Conservation (phyloP, 805 yeast genomes). For the Dipodascus albidus region DNA sequence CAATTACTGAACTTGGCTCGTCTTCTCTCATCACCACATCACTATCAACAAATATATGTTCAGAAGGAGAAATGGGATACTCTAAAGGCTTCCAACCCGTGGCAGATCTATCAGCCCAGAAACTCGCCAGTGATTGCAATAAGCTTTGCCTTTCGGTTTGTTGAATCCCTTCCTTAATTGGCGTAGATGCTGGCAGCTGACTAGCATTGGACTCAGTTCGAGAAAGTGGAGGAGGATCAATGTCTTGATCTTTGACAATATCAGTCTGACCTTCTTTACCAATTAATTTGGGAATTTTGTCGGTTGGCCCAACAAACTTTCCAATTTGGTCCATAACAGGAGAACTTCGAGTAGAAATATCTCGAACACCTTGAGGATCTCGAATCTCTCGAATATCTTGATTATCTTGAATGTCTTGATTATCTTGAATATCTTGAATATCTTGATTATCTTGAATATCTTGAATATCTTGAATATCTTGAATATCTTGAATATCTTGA, state of each 20-base stretch:
- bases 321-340: background rate
- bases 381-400: too few species aligned
- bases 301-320: background rate
- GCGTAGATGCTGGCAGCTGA: background rate
- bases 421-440: too few species aligned
- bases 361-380: too few species aligned
- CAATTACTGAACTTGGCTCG: conserved; percentile 90
- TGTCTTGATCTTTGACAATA: background rate
- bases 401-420: too few species aligned
- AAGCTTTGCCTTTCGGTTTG: conserved; percentile 56
- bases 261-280: background rate
- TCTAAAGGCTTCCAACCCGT: conserved; percentile 87
- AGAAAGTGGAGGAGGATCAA: background rate
- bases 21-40: conserved; percentile 91
- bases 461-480: too few species aligned
- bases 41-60: conserved; percentile 88
- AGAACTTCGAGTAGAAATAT: background rate
- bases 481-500: too few species aligned
- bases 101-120: conserved; percentile 97
- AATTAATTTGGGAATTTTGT: background rate
- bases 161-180: background rate
- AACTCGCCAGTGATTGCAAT: conserved; percentile 72
- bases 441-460: too few species aligned
- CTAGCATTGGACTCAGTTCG: background rate
- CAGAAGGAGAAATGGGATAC: conserved; percentile 69